Evolutionary conservation across 2,329 filamentous ascomycete genomes (phyloP), one percentile per base, ranked within the genome.

Genomic region (Ophiocordyceps australis): DNA sequence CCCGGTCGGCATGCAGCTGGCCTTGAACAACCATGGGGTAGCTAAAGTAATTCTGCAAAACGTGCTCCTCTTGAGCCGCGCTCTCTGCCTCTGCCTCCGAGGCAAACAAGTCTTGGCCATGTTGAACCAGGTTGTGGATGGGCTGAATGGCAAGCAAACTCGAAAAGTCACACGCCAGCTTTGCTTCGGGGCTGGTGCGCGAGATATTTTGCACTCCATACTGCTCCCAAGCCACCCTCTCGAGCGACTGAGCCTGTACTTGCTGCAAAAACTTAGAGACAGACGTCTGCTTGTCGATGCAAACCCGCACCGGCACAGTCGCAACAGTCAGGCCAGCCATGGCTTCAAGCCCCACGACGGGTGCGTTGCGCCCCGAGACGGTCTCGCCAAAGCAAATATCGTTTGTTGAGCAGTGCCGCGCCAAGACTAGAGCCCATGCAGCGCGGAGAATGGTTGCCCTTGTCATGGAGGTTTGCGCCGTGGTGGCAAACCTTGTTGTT

Each of bases 321-420:
- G 39, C 38, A 13, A 51, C 41, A 1, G 40, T 40, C 5, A 45
- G 43, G 2, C 43, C 47, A 3, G 36, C 26, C 6, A 49, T 40
- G 2, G 32, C 27, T 4, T 40, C 37, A 1, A 50, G 34, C 4
- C 38, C 40, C 2, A 25, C 17, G 2, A 50, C 26, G 3, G 37
- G 31, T 3, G 40, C 37, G 6, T 42, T 34, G 1, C 46, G 40
- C 7, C 47, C 47, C 1, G 41, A 42, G 2, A 43, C 29, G 1
- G 41, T 40, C 5, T 29, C 33, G 2, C 42, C 43, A 21, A 47
- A 48, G 1, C 37, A 19, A 1, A 47, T 30, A 25, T 40, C 39
- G 5, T 31, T 23, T 4, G 28, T 23, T 11, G 27, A 34, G 7
- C 36, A 34, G 16, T 41, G 31, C 3, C 30, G 25, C 11, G 36